Base-by-base conservation (phyloP, 306 rosid species). In the Cicer arietinum region DNA sequence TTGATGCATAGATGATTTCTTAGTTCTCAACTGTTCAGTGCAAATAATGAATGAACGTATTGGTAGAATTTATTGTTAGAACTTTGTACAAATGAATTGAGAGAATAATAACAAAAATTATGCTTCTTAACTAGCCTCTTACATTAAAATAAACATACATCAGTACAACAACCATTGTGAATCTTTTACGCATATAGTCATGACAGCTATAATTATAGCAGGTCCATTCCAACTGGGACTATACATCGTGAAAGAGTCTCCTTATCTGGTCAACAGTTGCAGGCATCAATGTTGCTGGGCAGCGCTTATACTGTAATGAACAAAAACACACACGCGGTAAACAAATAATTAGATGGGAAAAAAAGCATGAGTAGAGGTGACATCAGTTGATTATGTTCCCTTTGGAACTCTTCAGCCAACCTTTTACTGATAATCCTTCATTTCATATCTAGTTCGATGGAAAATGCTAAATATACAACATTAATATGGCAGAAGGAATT, bases 201-300 rank as follows among this genome's bases (percentile, higher is more conserved):
- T 54, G 66, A 37, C 44, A 69, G 45, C 73, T 61, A 9, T 40
- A 59, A 11, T 39, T 39, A 46, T 17, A 67, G 47, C 53, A 25
- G 7, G 42, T 25, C 52, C 45, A 5, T 13, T 58, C 58, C 62
- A 65, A 22, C 44, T 45, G 62, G 48, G 11, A 46, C 83, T 88
- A 94, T 70, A 94, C 84, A 77, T 94, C 99, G 77, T 94, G 99
- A 72, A 94, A 94, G 77, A 94, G 96, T 73, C 96, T 94, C 84
- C 99, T 87, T 47, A 94, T 90, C 79, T 92, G 90, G 46, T 92
- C 97, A 53, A 84, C 90, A 1, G 85, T 85, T 40, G 92, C 76
- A 51, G 96, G 92, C 88, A 88, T 85, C 83, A 92, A 83, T 3
- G 96, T 94, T 75, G 86, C 80, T 7, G 99, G 99, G 83, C 99